Percentiles rank a stretch among this genome's conserved stretches.
Evolutionary conservation across 345 rosid species (phyloP).

Genomic region (Acer negundo): DNA sequence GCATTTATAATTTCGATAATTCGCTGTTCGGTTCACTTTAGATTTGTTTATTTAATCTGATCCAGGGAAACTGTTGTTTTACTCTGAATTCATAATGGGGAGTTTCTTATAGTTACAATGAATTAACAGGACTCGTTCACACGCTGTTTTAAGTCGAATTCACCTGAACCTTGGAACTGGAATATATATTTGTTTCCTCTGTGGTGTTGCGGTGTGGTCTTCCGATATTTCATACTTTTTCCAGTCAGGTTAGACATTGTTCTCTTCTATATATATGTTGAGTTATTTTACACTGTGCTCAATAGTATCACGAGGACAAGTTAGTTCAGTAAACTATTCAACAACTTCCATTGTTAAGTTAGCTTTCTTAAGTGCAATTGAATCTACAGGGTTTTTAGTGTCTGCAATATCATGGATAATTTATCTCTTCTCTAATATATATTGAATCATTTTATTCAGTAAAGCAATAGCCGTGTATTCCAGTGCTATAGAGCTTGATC

Average conservation of each 20-base stretch:
- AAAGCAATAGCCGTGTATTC: neutral
- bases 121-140: slow-evolving; percentile 79
- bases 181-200: slow-evolving; percentile 87
- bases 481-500: neutral
- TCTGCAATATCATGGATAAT: neutral
- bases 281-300: neutral
- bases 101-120: neutral
- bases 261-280: neutral
- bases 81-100: neutral
- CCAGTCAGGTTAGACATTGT: slow-evolving; percentile 67
- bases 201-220: slow-evolving; percentile 84
- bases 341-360: neutral
- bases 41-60: too few relatives aligned
- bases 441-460: neutral
- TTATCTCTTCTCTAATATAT: neutral
- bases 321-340: neutral
- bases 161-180: slow-evolving; percentile 98
- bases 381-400: neutral
- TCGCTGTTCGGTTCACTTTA: too few relatives aligned
- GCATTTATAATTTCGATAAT: neutral
- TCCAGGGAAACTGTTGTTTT: neutral
- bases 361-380: neutral
- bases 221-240: slow-evolving; percentile 82
- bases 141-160: slow-evolving; percentile 90
- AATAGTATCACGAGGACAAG: neutral